A percentile compares a stretch with the other conserved stretches of the same genome.
Evolutionary conservation across 1,139 yeast genomes (phyloP).

Genomic region (Debaryomyces sp.): DNA sequence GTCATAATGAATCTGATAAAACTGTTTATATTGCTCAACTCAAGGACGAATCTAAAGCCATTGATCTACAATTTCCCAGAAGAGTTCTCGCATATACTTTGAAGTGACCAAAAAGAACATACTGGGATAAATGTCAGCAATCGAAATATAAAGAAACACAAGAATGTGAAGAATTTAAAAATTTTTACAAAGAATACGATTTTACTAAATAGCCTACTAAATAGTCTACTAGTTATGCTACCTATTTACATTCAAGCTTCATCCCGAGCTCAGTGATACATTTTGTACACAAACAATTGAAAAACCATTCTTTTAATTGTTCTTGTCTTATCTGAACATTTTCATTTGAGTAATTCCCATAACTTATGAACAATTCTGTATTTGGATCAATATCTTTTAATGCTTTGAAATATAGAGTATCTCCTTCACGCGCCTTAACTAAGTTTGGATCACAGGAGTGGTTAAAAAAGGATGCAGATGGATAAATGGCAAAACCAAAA

Average conservation of each 20-base stretch:
- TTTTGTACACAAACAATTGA: slow-evolving; percentile 55
- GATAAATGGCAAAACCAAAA: slow-evolving; percentile 67
- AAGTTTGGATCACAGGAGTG: slow-evolving; percentile 65
- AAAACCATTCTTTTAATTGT: slow-evolving; percentile 60
- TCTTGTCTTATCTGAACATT: slow-evolving; percentile 43
- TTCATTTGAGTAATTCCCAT: slow-evolving; percentile 55
- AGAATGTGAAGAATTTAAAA: slow-evolving; percentile 65
- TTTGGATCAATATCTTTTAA: slow-evolving; percentile 34
- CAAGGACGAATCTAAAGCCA: slow-evolving; percentile 23
- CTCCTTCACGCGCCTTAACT: slow-evolving; percentile 25
- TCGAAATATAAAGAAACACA: slow-evolving; percentile 54
- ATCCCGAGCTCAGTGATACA: slow-evolving; percentile 28
- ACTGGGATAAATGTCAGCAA: slow-evolving; percentile 77
- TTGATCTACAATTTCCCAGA: slow-evolving; percentile 81
- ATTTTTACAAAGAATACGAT: slow-evolving; percentile 49
- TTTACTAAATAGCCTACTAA: slow-evolving; percentile 23
- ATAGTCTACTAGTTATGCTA: background rate
- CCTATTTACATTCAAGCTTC: background rate
- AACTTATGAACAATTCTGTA: slow-evolving; percentile 63
- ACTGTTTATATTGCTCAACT: slow-evolving; percentile 28
- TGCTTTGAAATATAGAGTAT: slow-evolving; percentile 28
- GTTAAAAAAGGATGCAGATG: slow-evolving; percentile 71
- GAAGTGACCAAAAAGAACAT: slow-evolving; percentile 59
- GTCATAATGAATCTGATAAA: slow-evolving; percentile 15
- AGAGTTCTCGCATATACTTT: slow-evolving; percentile 67